Evolutionary conservation across 192 early-diverging fungal genomes (phyloP).

Genomic region (Fimicolochytrium jonesii): DNA sequence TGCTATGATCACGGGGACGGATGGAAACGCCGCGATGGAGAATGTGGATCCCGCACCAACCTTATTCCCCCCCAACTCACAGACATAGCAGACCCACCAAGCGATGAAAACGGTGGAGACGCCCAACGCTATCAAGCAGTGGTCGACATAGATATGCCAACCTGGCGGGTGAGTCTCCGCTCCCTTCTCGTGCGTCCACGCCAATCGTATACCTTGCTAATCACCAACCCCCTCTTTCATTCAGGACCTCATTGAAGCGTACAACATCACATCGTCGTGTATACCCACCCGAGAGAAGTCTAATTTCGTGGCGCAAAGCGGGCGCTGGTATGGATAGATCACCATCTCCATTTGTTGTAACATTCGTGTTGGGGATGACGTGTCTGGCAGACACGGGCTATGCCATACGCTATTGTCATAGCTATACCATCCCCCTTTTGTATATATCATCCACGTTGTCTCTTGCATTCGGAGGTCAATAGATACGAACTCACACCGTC

Average conservation of each 20-base stretch:
- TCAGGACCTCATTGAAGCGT: conserved; percentile 65
- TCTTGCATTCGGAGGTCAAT: no score
- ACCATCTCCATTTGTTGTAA: no score
- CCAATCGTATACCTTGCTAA: neutral
- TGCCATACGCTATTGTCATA: no score
- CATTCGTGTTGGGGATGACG: no score
- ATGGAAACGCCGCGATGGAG: no score
- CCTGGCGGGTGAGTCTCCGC: conserved; percentile 3
- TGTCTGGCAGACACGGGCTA: no score
- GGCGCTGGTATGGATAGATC: conserved; percentile 15
- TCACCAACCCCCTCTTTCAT: neutral
- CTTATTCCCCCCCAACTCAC: neutral
- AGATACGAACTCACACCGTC: no score
- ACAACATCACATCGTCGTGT: conserved; percentile 50
- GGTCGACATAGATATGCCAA: conserved; percentile 13
- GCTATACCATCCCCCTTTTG: no score
- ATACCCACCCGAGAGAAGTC: conserved; percentile 57
- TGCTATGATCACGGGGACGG: no score
- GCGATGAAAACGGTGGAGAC: conserved; percentile 1
- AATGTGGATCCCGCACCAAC: neutral
- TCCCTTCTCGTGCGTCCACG: neutral
- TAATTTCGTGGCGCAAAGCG: neutral
- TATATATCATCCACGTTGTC: no score
- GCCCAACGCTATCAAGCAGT: conserved; percentile 10
- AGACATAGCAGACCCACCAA: neutral